Evolutionary conservation across 768 basidiomycete species (phyloP).

Genomic region (Gloeopeniophorella convolvens): DNA sequence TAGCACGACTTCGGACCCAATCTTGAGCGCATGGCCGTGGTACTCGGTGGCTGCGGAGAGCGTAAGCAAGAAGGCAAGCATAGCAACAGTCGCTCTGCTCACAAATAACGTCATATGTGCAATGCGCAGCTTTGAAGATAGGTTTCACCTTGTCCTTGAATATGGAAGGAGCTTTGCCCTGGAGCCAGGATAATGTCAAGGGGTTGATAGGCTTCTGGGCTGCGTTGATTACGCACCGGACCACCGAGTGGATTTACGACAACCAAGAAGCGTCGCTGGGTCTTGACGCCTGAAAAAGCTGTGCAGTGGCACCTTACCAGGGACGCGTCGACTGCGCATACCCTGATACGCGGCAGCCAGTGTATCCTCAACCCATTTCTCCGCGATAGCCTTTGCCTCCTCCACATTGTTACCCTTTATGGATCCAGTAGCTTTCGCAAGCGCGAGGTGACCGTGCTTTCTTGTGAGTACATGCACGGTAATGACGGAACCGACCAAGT

Average conservation of each 20-base stretch:
- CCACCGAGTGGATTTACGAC: slow-evolving; percentile 80
- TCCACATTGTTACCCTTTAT: slow-evolving; percentile 29
- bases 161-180: slow-evolving; percentile 57
- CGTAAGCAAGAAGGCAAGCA: neutral
- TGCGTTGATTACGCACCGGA: slow-evolving; percentile 39
- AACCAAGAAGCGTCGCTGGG: slow-evolving; percentile 51
- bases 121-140: slow-evolving; percentile 61
- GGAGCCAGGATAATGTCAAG: slow-evolving; percentile 4
- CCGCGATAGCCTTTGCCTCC: slow-evolving; percentile 24
- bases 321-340: slow-evolving; percentile 24
- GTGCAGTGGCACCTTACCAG: slow-evolving; percentile 3
- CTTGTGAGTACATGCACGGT: slow-evolving; percentile 47
- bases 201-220: neutral
- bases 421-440: slow-evolving; percentile 41
- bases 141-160: slow-evolving; percentile 62
- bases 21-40: slow-evolving; percentile 56
- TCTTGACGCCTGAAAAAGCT: slow-evolving; percentile 40
- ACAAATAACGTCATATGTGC: slow-evolving; percentile 58
- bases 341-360: slow-evolving; percentile 61
- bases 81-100: slow-evolving; percentile 24
- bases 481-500: slow-evolving; percentile 32
- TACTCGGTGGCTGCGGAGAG: slow-evolving; percentile 51
- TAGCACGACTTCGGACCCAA: slow-evolving; percentile 50
- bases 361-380: slow-evolving; percentile 49
- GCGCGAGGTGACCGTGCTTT: slow-evolving; percentile 32